Evolutionary conservation across 768 basidiomycete species (phyloP), one percentile per base, ranked within the genome.

Genomic region (Solioccasus polychromus): DNA sequence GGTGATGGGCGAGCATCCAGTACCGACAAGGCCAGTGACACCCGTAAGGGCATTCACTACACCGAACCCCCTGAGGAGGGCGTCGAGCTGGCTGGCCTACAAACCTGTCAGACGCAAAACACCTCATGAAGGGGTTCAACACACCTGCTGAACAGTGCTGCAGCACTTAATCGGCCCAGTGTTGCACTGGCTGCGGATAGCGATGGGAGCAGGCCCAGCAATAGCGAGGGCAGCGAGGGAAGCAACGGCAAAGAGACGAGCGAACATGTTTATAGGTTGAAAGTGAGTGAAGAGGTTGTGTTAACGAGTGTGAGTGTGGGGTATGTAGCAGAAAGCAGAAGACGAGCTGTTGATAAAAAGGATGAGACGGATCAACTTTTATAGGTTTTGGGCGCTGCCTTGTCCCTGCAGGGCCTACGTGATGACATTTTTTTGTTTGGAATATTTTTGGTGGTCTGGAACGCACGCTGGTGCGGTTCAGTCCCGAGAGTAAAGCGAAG

Each of bases 161-260:
- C 58, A 60, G 57, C 58, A 60, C 3, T 22, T 14, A 0, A 53
- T 5, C 2, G 22, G 0, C 22, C 57, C 58, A 14, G 45, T 51
- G 37, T 41, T 36, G 34, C 57, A 58, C 35, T 46, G 36, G 18
- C n/a, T 32, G 7, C 54, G 51, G 1, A 19, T 23, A 40, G 23
- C 18, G 24, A 49, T 15, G 22, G 31, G 25, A 26, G 29, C 39
- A 19, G 52, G 45, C 14, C 35, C 5, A 2, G 54, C 51, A 5
- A 53, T 36, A 3, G 44, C 56, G 41, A 57, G 26, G 5, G 44
- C 58, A 43, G 25, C 53, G 23, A 59, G 35, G 15, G 48, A 42
- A 17, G 48, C 56, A 38, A 55, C 35, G 8, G 46, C 50, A 8
- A 51, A 48, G 22, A 51, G 17, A 45, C 51, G 48, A 48, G 49